These are phyloP conservation scores for Coemansia sp. DNA, from an alignment of 192 early-diverging fungal genomes.

Conservation along the genomic window DNA sequence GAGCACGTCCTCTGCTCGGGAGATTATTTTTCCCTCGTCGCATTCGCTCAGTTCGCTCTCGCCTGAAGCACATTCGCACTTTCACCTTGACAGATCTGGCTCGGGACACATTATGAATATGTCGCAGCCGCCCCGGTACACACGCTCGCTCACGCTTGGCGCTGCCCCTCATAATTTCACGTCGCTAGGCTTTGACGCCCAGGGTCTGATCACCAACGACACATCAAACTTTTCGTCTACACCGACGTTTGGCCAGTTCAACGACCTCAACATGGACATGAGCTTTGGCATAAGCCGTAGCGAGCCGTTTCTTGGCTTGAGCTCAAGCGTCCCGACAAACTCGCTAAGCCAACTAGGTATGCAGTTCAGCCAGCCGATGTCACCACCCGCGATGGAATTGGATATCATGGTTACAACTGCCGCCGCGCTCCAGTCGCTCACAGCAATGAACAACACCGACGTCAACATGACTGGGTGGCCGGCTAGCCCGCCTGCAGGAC, in stretches of 20 bases:
- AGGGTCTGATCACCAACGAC: background rate
- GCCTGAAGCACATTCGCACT: constrained; percentile 33
- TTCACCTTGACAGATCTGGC: background rate
- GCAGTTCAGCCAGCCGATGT: constrained; percentile 15
- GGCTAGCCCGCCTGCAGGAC: constrained; percentile 1
- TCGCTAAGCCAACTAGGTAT: constrained; percentile 21
- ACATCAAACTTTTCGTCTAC: background rate
- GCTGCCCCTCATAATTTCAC: background rate
- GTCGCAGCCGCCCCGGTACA: constrained; percentile 1
- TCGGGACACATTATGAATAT: background rate
- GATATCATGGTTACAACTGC: constrained; percentile 2
- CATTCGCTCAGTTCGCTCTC: constrained; percentile 34
- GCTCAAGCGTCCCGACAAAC: constrained; percentile 4
- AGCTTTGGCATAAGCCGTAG: background rate
- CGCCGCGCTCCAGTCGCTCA: constrained; percentile 8
- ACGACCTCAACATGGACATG: constrained; percentile 1
- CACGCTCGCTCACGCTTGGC: constrained; percentile 16
- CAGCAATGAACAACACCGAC: background rate
- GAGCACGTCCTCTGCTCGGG: background rate
- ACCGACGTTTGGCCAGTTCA: constrained; percentile 3
- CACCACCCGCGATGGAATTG: constrained; percentile 11
- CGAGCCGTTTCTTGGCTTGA: constrained; percentile 4
- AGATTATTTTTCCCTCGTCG: constrained; percentile 11
- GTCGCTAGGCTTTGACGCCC: background rate
- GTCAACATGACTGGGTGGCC: background rate